phyloP scores from a whole-genome alignment of 225 moss, liverwort and hornwort species.

The Pseudoscleropodium purum region DNA sequence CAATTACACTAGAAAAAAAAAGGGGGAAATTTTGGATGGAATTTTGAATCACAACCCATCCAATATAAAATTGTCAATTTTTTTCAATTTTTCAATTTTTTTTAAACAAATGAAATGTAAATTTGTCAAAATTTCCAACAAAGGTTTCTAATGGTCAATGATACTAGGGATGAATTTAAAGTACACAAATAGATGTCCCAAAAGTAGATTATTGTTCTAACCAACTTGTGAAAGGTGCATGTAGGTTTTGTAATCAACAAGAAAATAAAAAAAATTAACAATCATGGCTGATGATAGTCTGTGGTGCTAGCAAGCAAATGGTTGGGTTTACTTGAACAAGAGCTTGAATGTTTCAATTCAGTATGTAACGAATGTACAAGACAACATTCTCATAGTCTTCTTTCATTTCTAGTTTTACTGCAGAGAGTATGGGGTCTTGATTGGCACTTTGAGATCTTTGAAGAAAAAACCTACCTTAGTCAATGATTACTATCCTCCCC shows the following conservation, averaged over 20 bases:
- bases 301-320: neutral
- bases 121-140: no score
- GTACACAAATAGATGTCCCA: neutral
- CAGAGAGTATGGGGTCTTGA: fast-evolving
- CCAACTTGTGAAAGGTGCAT: no score
- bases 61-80: no score
- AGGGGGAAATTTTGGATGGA: neutral
- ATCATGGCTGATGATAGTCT: neutral
- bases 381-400: no score
- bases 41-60: neutral
- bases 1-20: neutral
- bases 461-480: no score
- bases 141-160: no score
- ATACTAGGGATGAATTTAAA: neutral
- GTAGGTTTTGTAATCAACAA: neutral
- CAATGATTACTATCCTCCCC: no score
- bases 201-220: neutral
- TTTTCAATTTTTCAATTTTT: no score
- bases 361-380: no score
- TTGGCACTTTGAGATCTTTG: neutral
- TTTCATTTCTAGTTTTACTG: neutral
- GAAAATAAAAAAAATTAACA: neutral
- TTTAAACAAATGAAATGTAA: no score
- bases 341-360: neutral
- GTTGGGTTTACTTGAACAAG: neutral